Conservation (phyloP, 208 protist genomes). For the Trichomonas vaginalis region DNA sequence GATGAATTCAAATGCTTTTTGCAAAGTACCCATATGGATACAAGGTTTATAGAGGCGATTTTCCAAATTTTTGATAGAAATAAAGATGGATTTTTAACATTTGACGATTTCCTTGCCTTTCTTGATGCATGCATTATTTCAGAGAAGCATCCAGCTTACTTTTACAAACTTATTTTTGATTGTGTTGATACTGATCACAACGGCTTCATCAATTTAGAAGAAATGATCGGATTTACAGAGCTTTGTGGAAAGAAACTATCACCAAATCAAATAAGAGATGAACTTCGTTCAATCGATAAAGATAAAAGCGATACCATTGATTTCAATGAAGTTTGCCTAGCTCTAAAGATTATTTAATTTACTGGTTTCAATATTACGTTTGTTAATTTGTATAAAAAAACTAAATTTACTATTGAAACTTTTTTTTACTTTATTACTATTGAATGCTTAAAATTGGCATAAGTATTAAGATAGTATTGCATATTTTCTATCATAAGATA, state of each 20-base stretch:
- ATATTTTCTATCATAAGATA: no score
- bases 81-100: background rate
- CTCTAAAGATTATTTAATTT: background rate
- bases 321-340: background rate
- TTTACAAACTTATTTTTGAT: background rate
- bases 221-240: background rate
- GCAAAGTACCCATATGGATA: background rate
- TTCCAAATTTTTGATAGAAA: background rate
- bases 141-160: background rate
- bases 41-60: background rate
- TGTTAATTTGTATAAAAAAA: no score
- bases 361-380: no score
- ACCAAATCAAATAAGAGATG: background rate
- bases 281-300: background rate
- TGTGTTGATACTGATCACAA: background rate
- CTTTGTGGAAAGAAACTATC: background rate
- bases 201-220: background rate
- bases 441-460: no score
- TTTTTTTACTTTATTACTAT: no score
- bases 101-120: background rate
- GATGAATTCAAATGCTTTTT: background rate
- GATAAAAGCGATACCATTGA: background rate
- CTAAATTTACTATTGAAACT: no score
- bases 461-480: no score
- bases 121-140: background rate